These are phyloP conservation scores for Hydnomerulius pinastri DNA, from an alignment of 768 basidiomycete species.

Conservation along the genomic window DNA sequence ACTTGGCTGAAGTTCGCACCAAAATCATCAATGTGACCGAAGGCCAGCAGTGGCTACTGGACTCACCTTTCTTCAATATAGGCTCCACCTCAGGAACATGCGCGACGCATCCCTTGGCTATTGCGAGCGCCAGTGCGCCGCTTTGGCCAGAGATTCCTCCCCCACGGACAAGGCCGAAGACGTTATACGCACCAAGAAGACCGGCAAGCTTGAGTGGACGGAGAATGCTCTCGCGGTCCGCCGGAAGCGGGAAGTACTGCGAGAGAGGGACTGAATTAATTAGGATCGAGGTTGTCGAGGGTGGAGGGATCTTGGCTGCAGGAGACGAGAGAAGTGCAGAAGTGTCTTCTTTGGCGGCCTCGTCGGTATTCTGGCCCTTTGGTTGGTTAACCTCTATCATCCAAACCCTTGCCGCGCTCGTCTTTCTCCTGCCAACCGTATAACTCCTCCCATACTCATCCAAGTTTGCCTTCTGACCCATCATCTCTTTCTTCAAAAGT, in stretches of 20 bases:
- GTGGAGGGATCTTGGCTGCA: conserved; percentile 22
- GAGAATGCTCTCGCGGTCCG: conserved; percentile 80
- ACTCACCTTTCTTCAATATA: conserved; percentile 74
- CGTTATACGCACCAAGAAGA: conserved; percentile 80
- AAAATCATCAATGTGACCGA: background rate
- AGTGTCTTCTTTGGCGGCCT: conserved; percentile 7
- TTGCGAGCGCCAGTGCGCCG: conserved; percentile 79
- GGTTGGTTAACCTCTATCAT: conserved; percentile 62
- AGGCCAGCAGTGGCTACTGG: background rate
- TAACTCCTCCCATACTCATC: conserved; percentile 86
- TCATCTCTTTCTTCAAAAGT: conserved; percentile 25
- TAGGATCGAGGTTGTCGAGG: conserved; percentile 67
- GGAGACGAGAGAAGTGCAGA: conserved; percentile 20
- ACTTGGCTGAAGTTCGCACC: conserved; percentile 57
- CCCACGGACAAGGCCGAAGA: conserved; percentile 74
- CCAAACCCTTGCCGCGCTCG: conserved; percentile 90
- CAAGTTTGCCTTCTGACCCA: conserved; percentile 58
- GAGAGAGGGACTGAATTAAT: conserved; percentile 84
- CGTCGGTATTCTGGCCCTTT: background rate
- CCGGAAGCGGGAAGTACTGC: conserved; percentile 71
- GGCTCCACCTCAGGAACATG: conserved; percentile 66
- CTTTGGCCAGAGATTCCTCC: conserved; percentile 93
- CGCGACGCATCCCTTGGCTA: conserved; percentile 72
- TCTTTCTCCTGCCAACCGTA: conserved; percentile 85
- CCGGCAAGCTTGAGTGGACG: conserved; percentile 86